Base-by-base conservation (phyloP, 805 yeast genomes). In the Lipomyces chichibuensis region DNA sequence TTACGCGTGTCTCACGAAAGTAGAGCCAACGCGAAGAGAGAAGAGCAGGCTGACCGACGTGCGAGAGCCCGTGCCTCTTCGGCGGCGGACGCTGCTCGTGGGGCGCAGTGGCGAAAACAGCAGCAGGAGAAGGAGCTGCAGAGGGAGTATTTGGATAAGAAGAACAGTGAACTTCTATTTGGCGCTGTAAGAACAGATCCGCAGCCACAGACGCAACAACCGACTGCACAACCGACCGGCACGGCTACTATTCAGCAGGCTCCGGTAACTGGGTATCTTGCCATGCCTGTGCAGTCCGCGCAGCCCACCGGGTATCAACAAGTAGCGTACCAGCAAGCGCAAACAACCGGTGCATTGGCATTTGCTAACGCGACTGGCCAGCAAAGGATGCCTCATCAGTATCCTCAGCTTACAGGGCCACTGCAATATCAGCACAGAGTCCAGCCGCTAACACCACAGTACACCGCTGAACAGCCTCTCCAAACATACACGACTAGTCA, bases 1-100 rank as follows among this genome's bases (percentile, higher is more conserved):
- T 88, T 87, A 77, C 83, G 83, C 59, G 98, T 97, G 0, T 80
- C 94, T 62, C 97, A 90, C 72, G 89, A 88, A 74, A 89, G 96
- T 62, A 85, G 86, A 74, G 77, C 83, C 73, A 91, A 97, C 1
- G 97, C 96, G 0, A 92, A 43, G 23, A 43, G 89, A 69, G 97
- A 92, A 72, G 90, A 87, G 69, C 81, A 81, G 64, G 82, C 88
- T 69, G 81, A 87, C 72, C 79, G 80, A 59, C 76, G 77, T 59
- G 79, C 76, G 32, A 65, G 69, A 23, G 71, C 66, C 1, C 75
- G 69, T 2, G 83, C 80, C 56, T 84, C 81, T 54, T 77, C 81
- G 37, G 89, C 87, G 70, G 87, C 86, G 25, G 92, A 88, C 33
- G 80, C 90, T 60, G 84, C 85, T 66, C 84, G 86, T 57, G 96